These are phyloP conservation scores for Pythium monospermum DNA, from an alignment of 352 stramenopile species.

Conservation along the genomic window DNA sequence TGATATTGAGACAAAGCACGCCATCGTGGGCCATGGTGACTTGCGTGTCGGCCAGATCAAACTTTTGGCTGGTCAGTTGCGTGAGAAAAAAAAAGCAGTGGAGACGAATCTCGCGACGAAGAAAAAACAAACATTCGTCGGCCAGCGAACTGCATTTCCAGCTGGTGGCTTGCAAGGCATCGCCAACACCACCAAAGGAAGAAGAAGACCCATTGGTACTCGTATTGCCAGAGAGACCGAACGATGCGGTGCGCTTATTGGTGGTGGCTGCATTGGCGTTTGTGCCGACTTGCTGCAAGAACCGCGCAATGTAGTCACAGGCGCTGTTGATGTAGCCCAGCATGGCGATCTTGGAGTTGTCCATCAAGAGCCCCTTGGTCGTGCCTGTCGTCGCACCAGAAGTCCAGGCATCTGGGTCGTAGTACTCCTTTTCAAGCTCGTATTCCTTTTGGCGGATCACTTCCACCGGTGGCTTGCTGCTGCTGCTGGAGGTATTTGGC, in stretches of 20 bases:
- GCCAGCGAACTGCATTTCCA: conserved; percentile 68
- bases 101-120: conserved; percentile 68
- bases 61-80: conserved; percentile 63
- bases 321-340: conserved; percentile 75
- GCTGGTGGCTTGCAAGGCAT: conserved; percentile 48
- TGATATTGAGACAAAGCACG: conserved; percentile 71
- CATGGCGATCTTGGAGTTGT: conserved; percentile 72
- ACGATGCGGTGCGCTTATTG: conserved; percentile 12
- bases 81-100: conserved; percentile 77
- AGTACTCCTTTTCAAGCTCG: conserved; percentile 61
- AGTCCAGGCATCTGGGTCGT: conserved; percentile 48
- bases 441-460: conserved; percentile 48
- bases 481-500: background rate
- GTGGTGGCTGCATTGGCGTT: no score
- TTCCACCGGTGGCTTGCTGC: conserved; percentile 7
- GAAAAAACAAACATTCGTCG: conserved; percentile 73
- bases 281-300: conserved; percentile 28
- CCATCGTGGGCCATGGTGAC: conserved; percentile 65
- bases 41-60: conserved; percentile 48
- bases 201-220: background rate
- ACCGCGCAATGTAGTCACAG: conserved; percentile 61
- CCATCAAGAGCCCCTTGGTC: conserved; percentile 52
- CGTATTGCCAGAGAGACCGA: conserved; percentile 3
- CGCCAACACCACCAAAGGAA: conserved; percentile 1
- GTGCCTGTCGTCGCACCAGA: conserved; percentile 26